Base-by-base conservation (phyloP, 2,329 filamentous ascomycete species). In the Alternaria sp. region DNA sequence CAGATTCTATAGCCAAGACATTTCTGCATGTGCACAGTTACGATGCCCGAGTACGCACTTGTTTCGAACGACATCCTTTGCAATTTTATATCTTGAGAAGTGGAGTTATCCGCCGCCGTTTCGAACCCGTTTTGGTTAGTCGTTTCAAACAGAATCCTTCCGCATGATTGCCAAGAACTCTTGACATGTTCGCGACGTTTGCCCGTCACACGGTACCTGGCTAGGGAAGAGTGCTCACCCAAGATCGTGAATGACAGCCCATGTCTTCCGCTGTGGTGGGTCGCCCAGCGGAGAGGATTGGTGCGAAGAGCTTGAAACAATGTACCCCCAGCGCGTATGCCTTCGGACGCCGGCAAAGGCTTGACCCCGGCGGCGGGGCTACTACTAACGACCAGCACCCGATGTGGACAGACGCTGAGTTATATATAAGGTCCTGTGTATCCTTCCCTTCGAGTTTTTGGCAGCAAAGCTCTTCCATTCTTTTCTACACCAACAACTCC, bases 381-480 rank as follows among this genome's bases (percentile, higher is more conserved):
- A 38, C 27, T 48, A 28, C 11, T 30, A 27, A 53, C 50, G 41
- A 27, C 20, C 12, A 55, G 52, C 34, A 38, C 32, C 25, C 20
- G 32, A 28, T 28, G 22, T 32, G 25, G n/a, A 14, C 18, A 18
- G 32, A 16, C 28, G 25, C 20, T n/a, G 38, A 32, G 51, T 28
- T 12, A n/a, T 30, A 57, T 65, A 65, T 65, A 68, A 67, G 57
- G 59, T 44, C 32, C 30, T 59, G 38, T 27, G 11, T 27, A 32
- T 53, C 51, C 34, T 50, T 58, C 52, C 49, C 22, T 16, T 36
- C 30, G 49, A 43, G 41, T 46, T 56, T 59, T 59, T 55, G 55
- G 16, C 57, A 66, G 60, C 57, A 56, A 64, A 63, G 59, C 59
- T 64, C 57, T 70, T 64, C 53, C 60, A 64, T 64, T 71, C 65